Base-by-base conservation (phyloP, 1,284 basidiomycete species). In the Phenoliferia sp. region DNA sequence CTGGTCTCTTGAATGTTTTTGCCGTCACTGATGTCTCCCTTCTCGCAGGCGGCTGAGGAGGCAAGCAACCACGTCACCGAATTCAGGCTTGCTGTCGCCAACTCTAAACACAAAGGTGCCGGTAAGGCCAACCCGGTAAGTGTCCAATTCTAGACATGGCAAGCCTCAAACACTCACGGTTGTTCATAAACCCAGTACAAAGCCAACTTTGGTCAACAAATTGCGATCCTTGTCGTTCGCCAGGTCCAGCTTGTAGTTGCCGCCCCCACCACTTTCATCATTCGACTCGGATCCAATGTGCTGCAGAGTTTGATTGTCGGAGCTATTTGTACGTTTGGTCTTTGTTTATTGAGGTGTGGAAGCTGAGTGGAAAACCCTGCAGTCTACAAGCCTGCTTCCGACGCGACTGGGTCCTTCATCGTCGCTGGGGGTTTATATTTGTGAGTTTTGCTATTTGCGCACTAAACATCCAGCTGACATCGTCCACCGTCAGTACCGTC, bases 251-350 rank as follows among this genome's bases (percentile, higher is more conserved):
- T 52, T 26, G 48, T 52, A 19, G 17, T 52, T 19, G 48, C 48
- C 48, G 48, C 48, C 19, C 48, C 48, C 7, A 52, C 48, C 9
- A 52, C 48, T 19, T 52, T 52, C 48, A 9, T 65, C 58, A 59
- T 66, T 29, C 39, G 59, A 5, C 55, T 70, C 55, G 39, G n/a
- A 9, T 63, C 61, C 29, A 70, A 70, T 64, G 36, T 68, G 19
- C 57, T 72, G 19, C 67, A 72, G 32, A 63, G 68, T 50, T 73
- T 74, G 56, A 72, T 76, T 62, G 69, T 78, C 67, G 70, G 73
- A 16, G 66, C 77, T 22, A 70, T 75, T 31, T 73, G 75, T 52
- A 22, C 22, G 48, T 26, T 52, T 19, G n/a, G n/a, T n/a, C n/a
- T n/a, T n/a, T n/a, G n/a, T n/a, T n/a, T n/a, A n/a, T n/a, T n/a